phyloP scores from a whole-genome alignment of 192 early-diverging fungal genomes.

The Podila minutissima region DNA sequence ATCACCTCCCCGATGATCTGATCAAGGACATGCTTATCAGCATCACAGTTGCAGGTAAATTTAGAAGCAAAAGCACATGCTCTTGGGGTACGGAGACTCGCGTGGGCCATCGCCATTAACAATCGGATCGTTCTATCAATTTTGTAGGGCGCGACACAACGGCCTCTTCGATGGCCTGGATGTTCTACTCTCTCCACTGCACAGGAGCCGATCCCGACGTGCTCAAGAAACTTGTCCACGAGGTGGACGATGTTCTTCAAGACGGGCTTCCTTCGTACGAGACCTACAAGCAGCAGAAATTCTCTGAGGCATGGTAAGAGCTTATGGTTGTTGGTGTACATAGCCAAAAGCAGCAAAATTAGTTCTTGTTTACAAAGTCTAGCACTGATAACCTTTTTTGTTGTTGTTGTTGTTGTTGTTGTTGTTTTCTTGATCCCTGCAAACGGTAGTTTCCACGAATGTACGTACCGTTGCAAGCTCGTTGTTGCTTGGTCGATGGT shows the following conservation, averaged over 20 bases:
- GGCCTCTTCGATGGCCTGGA: constrained; percentile 55
- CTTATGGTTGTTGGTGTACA: neutral
- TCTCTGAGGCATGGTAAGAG: constrained; percentile 33
- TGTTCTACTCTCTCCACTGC: constrained; percentile 56
- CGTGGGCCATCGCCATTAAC: too few relatives aligned
- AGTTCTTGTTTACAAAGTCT: too few relatives aligned
- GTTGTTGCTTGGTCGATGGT: neutral
- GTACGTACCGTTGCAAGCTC: neutral
- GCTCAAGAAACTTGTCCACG: constrained; percentile 27
- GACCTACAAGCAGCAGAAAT: constrained; percentile 37
- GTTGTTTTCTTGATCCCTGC: neutral
- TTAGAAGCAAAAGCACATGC: neutral
- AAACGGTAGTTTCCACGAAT: neutral
- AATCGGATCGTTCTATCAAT: too few relatives aligned
- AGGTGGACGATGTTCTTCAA: constrained; percentile 34
- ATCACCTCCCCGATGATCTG: constrained; percentile 41
- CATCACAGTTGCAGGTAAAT: constrained; percentile 40
- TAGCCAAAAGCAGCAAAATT: neutral
- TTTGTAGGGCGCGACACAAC: constrained; percentile 64
- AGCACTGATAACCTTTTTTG: neutral
- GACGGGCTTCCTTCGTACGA: constrained; percentile 33
- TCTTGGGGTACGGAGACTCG: too few relatives aligned
- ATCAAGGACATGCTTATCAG: constrained; percentile 59
- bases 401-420: neutral
- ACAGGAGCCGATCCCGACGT: constrained; percentile 40